Evolutionary conservation across 768 basidiomycete species (phyloP).

Genomic region (Serpula lacrymans): DNA sequence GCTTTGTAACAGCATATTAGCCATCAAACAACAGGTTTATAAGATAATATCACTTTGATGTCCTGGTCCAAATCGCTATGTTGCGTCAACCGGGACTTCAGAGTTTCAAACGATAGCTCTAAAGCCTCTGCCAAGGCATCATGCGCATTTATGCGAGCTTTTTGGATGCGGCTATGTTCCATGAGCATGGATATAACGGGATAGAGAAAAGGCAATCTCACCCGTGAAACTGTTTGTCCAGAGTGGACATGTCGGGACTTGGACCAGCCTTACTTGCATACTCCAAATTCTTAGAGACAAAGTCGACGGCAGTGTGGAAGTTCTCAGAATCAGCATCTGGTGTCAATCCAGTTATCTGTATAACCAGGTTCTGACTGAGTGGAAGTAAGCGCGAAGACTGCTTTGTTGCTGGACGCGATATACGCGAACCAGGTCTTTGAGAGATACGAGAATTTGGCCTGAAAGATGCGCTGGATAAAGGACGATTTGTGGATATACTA

Average conservation of each 20-base stretch:
- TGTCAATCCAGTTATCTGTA: constrained; percentile 50
- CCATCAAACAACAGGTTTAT: not conserved
- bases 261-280: constrained; percentile 53
- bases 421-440: constrained; percentile 38
- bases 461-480: constrained; percentile 38
- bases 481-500: constrained; percentile 44
- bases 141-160: constrained; percentile 65
- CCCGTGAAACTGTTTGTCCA: constrained; percentile 57
- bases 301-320: constrained; percentile 49
- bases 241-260: constrained; percentile 50
- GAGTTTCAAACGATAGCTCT: constrained; percentile 44
- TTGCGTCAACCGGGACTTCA: constrained; percentile 48
- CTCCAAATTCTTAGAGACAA: constrained; percentile 58
- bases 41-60: constrained; percentile 47
- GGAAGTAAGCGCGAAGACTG: constrained; percentile 51
- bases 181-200: not conserved
- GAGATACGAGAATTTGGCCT: constrained; percentile 33
- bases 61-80: constrained; percentile 62
- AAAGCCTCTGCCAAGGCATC: constrained; percentile 62
- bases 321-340: constrained; percentile 41
- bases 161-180: constrained; percentile 57
- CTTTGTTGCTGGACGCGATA: constrained; percentile 50
- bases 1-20: constrained; percentile 30
- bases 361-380: constrained; percentile 51
- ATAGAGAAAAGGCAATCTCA: constrained; percentile 24